Evolutionary conservation across 139 green algal genomes (phyloP).

Genomic region (Chlorella sp.): DNA sequence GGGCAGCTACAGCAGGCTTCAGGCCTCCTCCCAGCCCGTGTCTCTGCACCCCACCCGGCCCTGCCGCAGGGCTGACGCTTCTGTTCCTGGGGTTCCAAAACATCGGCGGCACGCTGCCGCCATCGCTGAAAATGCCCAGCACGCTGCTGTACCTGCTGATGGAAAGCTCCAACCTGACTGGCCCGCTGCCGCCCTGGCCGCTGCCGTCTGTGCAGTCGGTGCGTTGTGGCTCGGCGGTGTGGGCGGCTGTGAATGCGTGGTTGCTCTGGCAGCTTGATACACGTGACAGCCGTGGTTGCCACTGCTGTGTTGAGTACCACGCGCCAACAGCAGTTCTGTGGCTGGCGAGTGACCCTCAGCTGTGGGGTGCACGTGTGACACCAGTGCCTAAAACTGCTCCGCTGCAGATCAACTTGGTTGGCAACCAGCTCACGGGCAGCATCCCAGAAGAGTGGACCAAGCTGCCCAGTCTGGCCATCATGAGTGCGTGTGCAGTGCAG

Average conservation of each 20-base stretch:
- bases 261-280: no score
- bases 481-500: background rate
- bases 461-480: background rate
- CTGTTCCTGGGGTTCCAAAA: background rate
- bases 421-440: background rate
- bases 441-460: background rate
- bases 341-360: no score
- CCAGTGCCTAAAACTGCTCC: no score
- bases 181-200: background rate
- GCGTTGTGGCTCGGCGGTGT: no score
- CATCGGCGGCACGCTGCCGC: background rate
- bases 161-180: background rate
- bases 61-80: background rate
- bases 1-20: no score
- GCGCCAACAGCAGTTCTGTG: no score
- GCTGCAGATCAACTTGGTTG: background rate
- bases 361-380: no score
- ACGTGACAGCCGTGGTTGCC: no score
- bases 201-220: background rate
- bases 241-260: no score
- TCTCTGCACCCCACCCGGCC: background rate
- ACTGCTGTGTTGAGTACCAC: no score
- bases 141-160: background rate
- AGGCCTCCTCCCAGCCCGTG: no score
- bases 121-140: background rate